Evolutionary conservation across 1,139 yeast species (phyloP), one percentile per base, ranked within the genome.

Genomic region (Hyphopichia fennica): DNA sequence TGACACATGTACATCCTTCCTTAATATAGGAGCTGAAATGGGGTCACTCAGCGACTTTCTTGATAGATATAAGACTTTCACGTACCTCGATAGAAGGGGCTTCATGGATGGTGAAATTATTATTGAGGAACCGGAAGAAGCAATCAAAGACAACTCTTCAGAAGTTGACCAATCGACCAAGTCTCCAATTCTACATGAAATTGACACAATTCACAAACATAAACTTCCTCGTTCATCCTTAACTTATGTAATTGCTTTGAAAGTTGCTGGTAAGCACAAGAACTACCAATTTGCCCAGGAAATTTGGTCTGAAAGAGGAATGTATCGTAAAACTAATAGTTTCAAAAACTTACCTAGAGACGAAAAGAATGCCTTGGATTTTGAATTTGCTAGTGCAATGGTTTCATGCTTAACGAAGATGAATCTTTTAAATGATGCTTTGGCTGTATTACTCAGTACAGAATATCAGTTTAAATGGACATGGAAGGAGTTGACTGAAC

Each of bases 291-390:
- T 84, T 56, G 90, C 91, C 2, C 81, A 81, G 44, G 60, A 65
- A 30, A 70, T 86, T 1, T 88, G 96, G 96, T 62, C 65, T 2
- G 95, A 87, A 56, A 75, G 96, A 55, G 97, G 96, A 2, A 50
- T 60, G 33, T 88, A 74, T 64, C 72, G 97, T 39, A 81, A 81
- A 45, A 72, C 87, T 0, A 38, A 45, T 0, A 50, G 51, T 1
- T 87, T 82, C 65, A 75, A 68, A 43, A 42, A 49, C 0, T 50
- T 82, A 28, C 43, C 69, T 1, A 54, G 67, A 9, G 51, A 47
- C 1, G 61, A 60, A 29, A 82, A 81, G 50, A 75, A 75, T 35
- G 52, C 60, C 10, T 63, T 70, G 1, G 96, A 90, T 58, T 84
- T 83, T 60, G 70, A 71, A 45, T 86, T 87, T 67, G 95, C 95